phyloP scores from a whole-genome alignment of 2,329 filamentous ascomycete genomes.

The Aspergillus puulaauensis region DNA sequence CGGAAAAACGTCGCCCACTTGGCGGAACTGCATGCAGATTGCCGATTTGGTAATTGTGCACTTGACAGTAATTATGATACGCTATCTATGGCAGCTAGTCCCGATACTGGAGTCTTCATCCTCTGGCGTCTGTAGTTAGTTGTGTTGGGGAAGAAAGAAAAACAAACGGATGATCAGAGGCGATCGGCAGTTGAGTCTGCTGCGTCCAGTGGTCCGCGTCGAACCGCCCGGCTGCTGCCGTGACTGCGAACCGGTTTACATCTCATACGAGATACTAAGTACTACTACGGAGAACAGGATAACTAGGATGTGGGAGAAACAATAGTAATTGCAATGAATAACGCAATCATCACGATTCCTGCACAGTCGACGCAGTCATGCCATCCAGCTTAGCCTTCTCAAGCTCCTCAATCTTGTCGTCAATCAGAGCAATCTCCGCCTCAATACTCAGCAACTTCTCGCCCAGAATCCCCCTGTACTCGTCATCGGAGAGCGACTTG shows the following conservation, averaged over 20 bases:
- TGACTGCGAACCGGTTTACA: too few relatives aligned
- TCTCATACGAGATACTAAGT: too few relatives aligned
- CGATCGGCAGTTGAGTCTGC: neutral
- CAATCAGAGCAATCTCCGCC: constrained; percentile 73
- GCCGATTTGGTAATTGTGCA: neutral
- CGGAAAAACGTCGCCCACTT: constrained; percentile 15
- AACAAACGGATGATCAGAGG: neutral
- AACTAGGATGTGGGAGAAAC: too few relatives aligned
- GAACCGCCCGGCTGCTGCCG: too few relatives aligned
- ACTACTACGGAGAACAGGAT: too few relatives aligned
- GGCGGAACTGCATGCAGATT: neutral
- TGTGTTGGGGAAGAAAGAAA: neutral
- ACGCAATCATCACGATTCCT: constrained; percentile 3
- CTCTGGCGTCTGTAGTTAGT: neutral
- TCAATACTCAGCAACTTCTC: constrained; percentile 72
- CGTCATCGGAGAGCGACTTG: constrained; percentile 66
- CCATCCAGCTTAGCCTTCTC: constrained; percentile 27
- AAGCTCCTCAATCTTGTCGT: constrained; percentile 67
- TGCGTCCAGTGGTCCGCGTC: neutral
- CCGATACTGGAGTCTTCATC: neutral
- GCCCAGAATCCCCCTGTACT: constrained; percentile 69
- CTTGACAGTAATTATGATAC: neutral
- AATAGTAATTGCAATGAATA: neutral
- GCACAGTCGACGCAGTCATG: neutral
- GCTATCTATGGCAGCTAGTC: neutral